Base-by-base conservation (phyloP, 441 rosid species). In the Arabidopsis lyrata region DNA sequence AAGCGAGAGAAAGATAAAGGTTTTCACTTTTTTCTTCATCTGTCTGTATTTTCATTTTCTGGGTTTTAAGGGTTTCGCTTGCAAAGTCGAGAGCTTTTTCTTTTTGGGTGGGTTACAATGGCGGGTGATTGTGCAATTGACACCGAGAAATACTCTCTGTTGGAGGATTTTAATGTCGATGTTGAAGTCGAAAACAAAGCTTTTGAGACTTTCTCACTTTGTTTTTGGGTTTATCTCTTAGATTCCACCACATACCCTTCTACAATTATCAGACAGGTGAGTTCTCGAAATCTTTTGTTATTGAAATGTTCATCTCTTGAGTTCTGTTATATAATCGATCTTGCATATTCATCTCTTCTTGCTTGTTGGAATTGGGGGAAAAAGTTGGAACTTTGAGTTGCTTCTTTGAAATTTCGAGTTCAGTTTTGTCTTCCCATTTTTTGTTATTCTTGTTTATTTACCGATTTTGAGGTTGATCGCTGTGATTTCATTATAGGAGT, bases 221-320 rank as follows among this genome's bases (percentile, higher is more conserved):
- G 89, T 66, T 92, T 85, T 73, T 92, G 94, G 96, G 75, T 86
- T 81, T 92, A 85, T 78, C 86, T 92, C 69, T 74, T 85, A 75
- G 76, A 82, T 53, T 68, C 78, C 80, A 67, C 88, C 24, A 50
- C 85, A 16, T 87, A 82, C 78, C 91, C 94, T 45, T 72, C 84
- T 5, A 81, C 87, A 48, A 77, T 88, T 69, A 73, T 88, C 61
- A 77, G 84, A 63, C 96, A 85, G 92, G 97, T 87, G 45, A 66
- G 27, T 35, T 49, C 60, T 64, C 64, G 5, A 48, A 0, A 10
- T 5, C 24, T 16, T 24, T 16, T 59, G 27, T 11, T 35, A 18
- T 16, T 5, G 45, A 22, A 45, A 49, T 52, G 54, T 73, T 59
- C 76, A 9, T 55, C 31, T 52, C 12, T 57, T 59, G 13, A 15